Percentiles rank a stretch among this genome's conserved stretches.
Conservation (phyloP, 495 filamentous ascomycete genomes). For the Penicillium subrubescens region DNA sequence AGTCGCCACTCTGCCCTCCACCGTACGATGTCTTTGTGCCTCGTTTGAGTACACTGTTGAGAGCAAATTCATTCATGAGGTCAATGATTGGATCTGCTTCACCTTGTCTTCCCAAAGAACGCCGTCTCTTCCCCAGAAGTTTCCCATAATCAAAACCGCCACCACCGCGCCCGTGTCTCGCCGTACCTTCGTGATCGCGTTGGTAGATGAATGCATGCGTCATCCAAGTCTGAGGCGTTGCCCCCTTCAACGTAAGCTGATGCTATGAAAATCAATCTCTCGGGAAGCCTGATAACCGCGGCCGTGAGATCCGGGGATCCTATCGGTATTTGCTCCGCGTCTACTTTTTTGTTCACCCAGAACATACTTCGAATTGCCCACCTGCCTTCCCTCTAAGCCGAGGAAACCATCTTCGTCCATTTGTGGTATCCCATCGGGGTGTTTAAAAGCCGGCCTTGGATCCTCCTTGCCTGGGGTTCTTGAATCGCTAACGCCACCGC, state of each 20-base stretch:
- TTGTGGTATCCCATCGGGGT: conserved; percentile 32
- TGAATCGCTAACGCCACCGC: conserved; percentile 26
- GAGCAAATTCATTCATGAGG: too few species aligned
- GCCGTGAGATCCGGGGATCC: conserved; percentile 33
- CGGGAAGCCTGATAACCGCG: conserved; percentile 12
- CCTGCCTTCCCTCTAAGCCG: conserved; percentile 10
- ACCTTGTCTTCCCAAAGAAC: too few species aligned
- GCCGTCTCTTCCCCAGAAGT: too few species aligned
- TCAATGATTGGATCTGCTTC: too few species aligned
- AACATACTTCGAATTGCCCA: conserved; percentile 36
- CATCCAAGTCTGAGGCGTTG: too few species aligned
- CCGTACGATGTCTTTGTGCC: too few species aligned
- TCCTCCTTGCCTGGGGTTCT: conserved; percentile 28
- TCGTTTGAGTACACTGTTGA: too few species aligned
- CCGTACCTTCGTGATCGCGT: too few species aligned
- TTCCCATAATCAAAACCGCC: too few species aligned
- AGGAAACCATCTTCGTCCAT: conserved; percentile 34
- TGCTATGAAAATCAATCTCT: conserved; percentile 21
- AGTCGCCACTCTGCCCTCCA: too few species aligned
- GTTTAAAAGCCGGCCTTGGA: conserved; percentile 23
- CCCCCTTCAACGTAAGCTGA: conserved; percentile 31
- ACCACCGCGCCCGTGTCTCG: too few species aligned
- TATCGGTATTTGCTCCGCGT: conserved; percentile 30
- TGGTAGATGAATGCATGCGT: too few species aligned
- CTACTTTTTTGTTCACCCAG: conserved; percentile 30